Conservation (phyloP, 257 asterid species). For the Solanum sitiens region DNA sequence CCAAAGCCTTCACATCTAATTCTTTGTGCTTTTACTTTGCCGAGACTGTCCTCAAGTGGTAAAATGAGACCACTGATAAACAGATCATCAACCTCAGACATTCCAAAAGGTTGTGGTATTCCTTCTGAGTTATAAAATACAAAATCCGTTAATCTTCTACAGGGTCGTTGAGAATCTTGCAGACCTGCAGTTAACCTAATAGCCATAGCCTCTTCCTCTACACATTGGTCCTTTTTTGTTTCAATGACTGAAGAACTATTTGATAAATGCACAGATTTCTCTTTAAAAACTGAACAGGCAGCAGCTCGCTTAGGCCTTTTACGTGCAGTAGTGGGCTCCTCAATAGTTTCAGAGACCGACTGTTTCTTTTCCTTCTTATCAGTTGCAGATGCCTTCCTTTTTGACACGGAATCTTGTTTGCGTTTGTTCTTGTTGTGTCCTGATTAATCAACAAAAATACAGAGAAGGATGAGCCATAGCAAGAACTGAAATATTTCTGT, state of each 20-base stretch:
- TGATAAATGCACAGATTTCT: conserved; percentile 39
- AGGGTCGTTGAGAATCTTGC: conserved; percentile 53
- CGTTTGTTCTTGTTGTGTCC: conserved; percentile 24
- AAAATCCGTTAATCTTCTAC: conserved; percentile 67
- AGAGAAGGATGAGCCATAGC: not conserved
- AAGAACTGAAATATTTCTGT: not conserved
- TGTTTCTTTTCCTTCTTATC: conserved; percentile 40
- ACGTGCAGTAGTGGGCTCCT: conserved; percentile 27
- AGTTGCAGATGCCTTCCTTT: conserved; percentile 24
- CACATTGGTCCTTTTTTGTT: conserved; percentile 33
- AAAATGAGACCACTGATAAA: conserved; percentile 61
- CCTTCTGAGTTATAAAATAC: conserved; percentile 63
- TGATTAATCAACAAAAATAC: not conserved
- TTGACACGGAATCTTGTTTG: conserved; percentile 17
- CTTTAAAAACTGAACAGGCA: conserved; percentile 71
- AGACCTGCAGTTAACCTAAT: conserved; percentile 55
- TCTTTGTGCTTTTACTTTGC: conserved; percentile 50
- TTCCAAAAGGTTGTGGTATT: conserved; percentile 63
- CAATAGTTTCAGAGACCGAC: conserved; percentile 17
- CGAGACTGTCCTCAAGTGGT: conserved; percentile 57
- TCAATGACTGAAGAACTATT: conserved; percentile 43
- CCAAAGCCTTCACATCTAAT: conserved; percentile 83
- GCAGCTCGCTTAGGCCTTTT: conserved; percentile 87
- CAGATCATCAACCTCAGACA: conserved; percentile 71
- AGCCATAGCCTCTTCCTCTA: conserved; percentile 69